phyloP scores from a whole-genome alignment of 441 rosid species.

The Melastoma candidum region DNA sequence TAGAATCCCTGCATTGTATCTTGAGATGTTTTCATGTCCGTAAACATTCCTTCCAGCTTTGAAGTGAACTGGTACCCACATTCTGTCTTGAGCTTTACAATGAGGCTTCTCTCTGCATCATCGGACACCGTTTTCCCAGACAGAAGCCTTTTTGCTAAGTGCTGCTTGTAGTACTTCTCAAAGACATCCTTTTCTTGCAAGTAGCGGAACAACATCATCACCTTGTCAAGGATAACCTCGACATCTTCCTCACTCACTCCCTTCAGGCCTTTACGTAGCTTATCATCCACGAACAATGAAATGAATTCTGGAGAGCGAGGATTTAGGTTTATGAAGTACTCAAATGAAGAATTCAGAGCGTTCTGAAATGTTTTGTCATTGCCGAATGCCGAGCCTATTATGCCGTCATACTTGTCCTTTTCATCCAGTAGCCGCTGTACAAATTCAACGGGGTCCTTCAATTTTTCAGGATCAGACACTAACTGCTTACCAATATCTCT shows the following conservation, averaged over 20 bases:
- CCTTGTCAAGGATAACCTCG: constrained; percentile 85
- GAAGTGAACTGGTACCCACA: constrained; percentile 96
- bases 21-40: constrained; percentile 95
- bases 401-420: constrained; percentile 71
- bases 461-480: constrained; percentile 82
- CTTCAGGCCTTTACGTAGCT: constrained; percentile 79
- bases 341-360: constrained; percentile 84
- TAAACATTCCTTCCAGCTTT: constrained; percentile 93
- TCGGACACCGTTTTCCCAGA: constrained; percentile 92
- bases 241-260: constrained; percentile 87
- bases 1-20: constrained; percentile 84
- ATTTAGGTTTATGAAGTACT: constrained; percentile 82
- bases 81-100: constrained; percentile 90
- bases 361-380: constrained; percentile 93
- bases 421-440: constrained; percentile 88
- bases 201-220: constrained; percentile 94
- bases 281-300: constrained; percentile 89
- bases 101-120: constrained; percentile 92
- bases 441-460: constrained; percentile 91
- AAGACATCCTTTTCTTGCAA: constrained; percentile 96
- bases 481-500: constrained; percentile 90
- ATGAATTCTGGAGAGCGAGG: constrained; percentile 86
- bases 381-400: constrained; percentile 61
- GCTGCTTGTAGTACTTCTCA: constrained; percentile 95
- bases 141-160: constrained; percentile 82